Base-by-base conservation (phyloP, 371 early-diverging fungal genomes). In the Mortierella sp. region DNA sequence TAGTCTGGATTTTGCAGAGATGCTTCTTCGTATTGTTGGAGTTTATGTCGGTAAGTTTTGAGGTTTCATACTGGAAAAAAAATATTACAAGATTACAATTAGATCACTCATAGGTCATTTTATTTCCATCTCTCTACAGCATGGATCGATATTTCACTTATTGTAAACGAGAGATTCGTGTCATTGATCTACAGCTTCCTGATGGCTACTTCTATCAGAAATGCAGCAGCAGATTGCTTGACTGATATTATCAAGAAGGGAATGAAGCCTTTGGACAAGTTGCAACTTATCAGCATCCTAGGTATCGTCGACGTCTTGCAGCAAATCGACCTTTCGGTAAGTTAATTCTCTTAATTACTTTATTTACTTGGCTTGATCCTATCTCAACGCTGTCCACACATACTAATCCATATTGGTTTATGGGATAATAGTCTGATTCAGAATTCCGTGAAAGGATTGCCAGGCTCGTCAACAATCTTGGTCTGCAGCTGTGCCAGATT, bases 131-230 rank as follows among this genome's bases (percentile, higher is more conserved):
- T 61, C 37, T 53, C 26, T 13, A 19, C 63, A 85, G 91, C 94
- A 13, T 98, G 98, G 98, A 95, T 97, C 79, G 97, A 97, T 82
- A 96, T 97, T 64, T 91, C 91, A 12, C 88, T 97, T 31, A 90
- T 98, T 47, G 94, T 95, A 57, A 94, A 93, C 76, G 92, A 94
- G 68, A 87, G 89, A 47, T 96, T 96, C 60, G 92, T 97, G 75
- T 83, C 85, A 4, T 84, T 91, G 3, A 84, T 98, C 58, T 94
- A 93, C 79, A 90, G 89, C 59, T 86, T 95, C 51, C 80, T 97
- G 34, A 63, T 83, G 32, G 81, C 88, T 3, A 79, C 85, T 2
- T 82, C 85, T 9, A 79, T 96, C 68, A 87, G 94, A 55, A 89
- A 86, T 59, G 86, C 91, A 23, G 96, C 96, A 35, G 90, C 93